Evolutionary conservation across 148 eudicot genomes (phyloP).

Genomic region (Beta vulgaris): DNA sequence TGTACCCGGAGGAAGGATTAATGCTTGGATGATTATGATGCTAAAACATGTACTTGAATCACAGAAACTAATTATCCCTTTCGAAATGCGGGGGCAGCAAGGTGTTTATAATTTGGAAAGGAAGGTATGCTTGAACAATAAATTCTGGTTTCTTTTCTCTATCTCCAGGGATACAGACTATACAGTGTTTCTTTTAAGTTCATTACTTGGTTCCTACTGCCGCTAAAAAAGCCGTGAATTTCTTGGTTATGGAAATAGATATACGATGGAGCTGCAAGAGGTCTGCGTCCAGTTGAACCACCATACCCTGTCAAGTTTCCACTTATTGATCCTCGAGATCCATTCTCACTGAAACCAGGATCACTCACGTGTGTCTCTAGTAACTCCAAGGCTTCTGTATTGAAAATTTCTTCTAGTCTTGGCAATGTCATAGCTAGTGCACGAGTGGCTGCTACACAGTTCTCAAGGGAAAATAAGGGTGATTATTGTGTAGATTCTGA

Average conservation of each 20-base stretch:
- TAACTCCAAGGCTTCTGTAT: conserved; percentile 30
- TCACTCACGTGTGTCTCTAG: conserved; percentile 31
- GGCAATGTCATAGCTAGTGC: conserved; percentile 69
- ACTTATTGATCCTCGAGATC: conserved; percentile 52
- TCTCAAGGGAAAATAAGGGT: conserved; percentile 36
- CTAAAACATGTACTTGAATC: neutral
- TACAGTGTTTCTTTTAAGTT: neutral
- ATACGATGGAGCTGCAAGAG: conserved; percentile 57
- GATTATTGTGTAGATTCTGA: conserved; percentile 17
- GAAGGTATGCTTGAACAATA: conserved; percentile 44
- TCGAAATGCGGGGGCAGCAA: conserved; percentile 75
- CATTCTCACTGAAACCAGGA: conserved; percentile 73
- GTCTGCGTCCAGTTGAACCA: conserved; percentile 46
- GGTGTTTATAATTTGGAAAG: conserved; percentile 74
- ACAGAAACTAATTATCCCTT: conserved; percentile 62
- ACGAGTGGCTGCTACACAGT: conserved; percentile 67
- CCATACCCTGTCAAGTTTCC: conserved; percentile 56
- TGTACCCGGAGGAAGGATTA: neutral
- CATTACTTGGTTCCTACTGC: neutral
- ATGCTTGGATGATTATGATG: neutral
- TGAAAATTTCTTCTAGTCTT: conserved; percentile 52
- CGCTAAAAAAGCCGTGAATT: neutral
- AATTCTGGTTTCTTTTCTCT: neutral
- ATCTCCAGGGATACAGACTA: neutral
- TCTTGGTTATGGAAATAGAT: conserved; percentile 37